Evolutionary conservation across 2,329 filamentous ascomycete genomes (phyloP).

Genomic region (Didymella glomerata): DNA sequence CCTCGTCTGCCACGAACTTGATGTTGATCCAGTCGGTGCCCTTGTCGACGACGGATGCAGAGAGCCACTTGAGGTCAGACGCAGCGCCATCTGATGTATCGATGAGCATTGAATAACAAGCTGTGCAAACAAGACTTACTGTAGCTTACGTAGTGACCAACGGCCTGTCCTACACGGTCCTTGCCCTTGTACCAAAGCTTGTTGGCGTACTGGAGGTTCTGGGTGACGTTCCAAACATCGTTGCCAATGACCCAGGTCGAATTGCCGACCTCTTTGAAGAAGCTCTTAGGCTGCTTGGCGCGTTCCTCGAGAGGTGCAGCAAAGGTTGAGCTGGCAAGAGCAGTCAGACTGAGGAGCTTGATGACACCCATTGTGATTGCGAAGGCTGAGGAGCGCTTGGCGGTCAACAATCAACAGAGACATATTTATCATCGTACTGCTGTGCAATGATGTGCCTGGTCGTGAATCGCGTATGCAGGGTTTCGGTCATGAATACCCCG

Average conservation of each 20-base stretch:
- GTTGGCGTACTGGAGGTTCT: conserved; percentile 50
- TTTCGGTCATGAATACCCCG: conserved; percentile 32
- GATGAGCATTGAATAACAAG: neutral
- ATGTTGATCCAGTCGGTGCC: conserved; percentile 59
- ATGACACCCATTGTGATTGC: conserved; percentile 27
- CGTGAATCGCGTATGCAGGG: neutral
- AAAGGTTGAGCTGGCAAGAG: conserved; percentile 19
- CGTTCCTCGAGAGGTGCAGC: conserved; percentile 33
- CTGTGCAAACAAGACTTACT: conserved; percentile 39
- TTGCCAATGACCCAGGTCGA: conserved; percentile 53
- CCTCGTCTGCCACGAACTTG: conserved; percentile 57
- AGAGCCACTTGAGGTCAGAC: conserved; percentile 59
- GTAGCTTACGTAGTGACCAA: conserved; percentile 58
- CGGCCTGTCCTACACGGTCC: conserved; percentile 54
- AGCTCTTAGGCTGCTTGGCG: conserved; percentile 41
- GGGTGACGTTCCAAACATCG: conserved; percentile 55
- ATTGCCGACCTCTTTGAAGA: conserved; percentile 45
- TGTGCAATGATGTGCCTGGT: neutral
- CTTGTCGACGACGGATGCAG: conserved; percentile 54
- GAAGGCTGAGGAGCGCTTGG: conserved; percentile 7
- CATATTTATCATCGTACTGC: conserved; percentile 17
- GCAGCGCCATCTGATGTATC: conserved; percentile 56
- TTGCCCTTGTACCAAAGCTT: conserved; percentile 54
- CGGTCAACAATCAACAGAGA: neutral
- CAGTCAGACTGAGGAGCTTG: conserved; percentile 29